Percentiles rank a stretch among this genome's conserved stretches.
These are phyloP conservation scores for Saccharomycopsis sp. DNA, from an alignment of 805 yeast genomes.

Conservation along the genomic window DNA sequence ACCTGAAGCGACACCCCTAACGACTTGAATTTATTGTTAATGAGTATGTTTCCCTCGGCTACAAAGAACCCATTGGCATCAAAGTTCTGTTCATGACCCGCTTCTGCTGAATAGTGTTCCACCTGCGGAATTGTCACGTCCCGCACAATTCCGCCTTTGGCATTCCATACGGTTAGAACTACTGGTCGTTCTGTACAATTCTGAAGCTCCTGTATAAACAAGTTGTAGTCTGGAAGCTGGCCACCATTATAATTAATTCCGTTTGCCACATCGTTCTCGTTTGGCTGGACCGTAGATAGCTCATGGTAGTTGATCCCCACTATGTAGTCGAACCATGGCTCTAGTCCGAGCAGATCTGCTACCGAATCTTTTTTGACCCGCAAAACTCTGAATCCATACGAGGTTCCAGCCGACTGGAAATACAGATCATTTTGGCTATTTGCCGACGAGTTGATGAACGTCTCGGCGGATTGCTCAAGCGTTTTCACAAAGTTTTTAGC, in stretches of 20 bases:
- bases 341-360: slow-evolving; percentile 51
- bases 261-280: slow-evolving; percentile 26
- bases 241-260: slow-evolving; percentile 14
- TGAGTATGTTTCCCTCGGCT: slow-evolving; percentile 21
- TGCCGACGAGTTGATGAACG: slow-evolving; percentile 26
- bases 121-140: slow-evolving; percentile 31
- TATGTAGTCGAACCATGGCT: slow-evolving; percentile 83
- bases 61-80: slow-evolving; percentile 26
- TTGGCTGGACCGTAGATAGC: slow-evolving; percentile 24
- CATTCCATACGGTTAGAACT: slow-evolving; percentile 69
- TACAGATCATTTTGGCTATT: slow-evolving; percentile 29
- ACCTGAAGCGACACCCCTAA: slow-evolving; percentile 71
- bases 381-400: slow-evolving; percentile 54
- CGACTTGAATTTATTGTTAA: slow-evolving; percentile 36
- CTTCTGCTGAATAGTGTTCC: slow-evolving; percentile 23
- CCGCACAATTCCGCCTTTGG: slow-evolving; percentile 67
- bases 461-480: slow-evolving; percentile 42
- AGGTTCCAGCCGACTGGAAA: slow-evolving; percentile 29
- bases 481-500: slow-evolving; percentile 58
- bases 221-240: slow-evolving; percentile 37
- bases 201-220: slow-evolving; percentile 37
- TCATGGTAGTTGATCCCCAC: slow-evolving; percentile 75
- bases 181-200: slow-evolving; percentile 37
- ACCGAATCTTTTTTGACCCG: slow-evolving; percentile 39
- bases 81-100: slow-evolving; percentile 21